phyloP scores from a whole-genome alignment of 345 rosid genomes.

The Gossypium sturtianum region DNA sequence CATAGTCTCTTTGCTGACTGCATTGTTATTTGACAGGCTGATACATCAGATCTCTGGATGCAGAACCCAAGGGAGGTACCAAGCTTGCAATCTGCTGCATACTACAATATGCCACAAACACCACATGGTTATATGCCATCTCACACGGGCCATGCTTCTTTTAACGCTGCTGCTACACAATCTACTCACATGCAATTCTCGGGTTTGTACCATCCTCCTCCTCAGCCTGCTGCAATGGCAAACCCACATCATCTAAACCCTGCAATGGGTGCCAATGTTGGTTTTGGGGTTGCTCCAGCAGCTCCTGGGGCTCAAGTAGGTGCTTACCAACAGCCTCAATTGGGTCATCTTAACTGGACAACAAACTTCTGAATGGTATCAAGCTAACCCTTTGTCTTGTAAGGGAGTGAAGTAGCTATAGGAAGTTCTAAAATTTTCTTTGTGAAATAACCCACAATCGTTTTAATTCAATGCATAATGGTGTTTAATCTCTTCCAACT shows the following conservation, averaged over 20 bases:
- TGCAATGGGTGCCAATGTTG: slow-evolving; percentile 77
- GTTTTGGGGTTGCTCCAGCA: slow-evolving; percentile 66
- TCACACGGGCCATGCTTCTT: slow-evolving; percentile 72
- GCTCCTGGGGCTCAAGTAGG: slow-evolving; percentile 76
- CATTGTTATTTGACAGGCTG: slow-evolving; percentile 47
- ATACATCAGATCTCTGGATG: slow-evolving; percentile 89
- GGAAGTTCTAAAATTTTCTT: slow-evolving; percentile 19
- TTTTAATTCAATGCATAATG: not conserved
- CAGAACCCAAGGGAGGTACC: slow-evolving; percentile 74
- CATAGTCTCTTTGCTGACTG: not conserved
- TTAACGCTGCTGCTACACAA: slow-evolving; percentile 68
- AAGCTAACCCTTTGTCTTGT: slow-evolving; percentile 34
- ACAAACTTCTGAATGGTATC: slow-evolving; percentile 59
- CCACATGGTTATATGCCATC: slow-evolving; percentile 75
- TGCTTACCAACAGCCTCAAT: slow-evolving; percentile 81
- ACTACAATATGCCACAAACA: slow-evolving; percentile 79
- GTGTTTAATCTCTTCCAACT: not conserved
- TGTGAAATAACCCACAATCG: slow-evolving; percentile 24
- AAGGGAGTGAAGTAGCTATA: slow-evolving; percentile 40
- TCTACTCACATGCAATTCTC: slow-evolving; percentile 92
- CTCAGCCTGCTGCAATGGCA: slow-evolving; percentile 63
- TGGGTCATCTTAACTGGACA: slow-evolving; percentile 91
- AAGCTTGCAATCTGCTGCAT: slow-evolving; percentile 62
- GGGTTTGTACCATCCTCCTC: slow-evolving; percentile 68
- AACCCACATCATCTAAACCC: slow-evolving; percentile 76